Evolutionary conservation across 257 asterid species (phyloP).

Genomic region (Linaria vulgaris): DNA sequence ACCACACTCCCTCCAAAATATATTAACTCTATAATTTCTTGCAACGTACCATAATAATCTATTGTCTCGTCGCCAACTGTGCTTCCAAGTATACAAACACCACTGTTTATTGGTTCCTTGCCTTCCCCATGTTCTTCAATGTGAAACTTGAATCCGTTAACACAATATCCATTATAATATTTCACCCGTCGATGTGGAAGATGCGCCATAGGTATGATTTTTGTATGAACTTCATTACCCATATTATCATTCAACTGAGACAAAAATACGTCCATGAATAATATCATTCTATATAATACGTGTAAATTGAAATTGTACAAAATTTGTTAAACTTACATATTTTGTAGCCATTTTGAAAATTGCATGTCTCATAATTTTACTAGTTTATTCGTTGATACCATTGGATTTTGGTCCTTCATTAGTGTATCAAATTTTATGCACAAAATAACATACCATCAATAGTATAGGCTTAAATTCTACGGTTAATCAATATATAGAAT

Average conservation of each 20-base stretch:
- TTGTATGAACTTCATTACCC: too few species aligned
- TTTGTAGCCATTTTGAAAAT: not conserved
- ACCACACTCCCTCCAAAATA: too few species aligned
- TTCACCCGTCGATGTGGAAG: not conserved
- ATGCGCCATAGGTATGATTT: not conserved
- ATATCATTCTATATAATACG: too few species aligned
- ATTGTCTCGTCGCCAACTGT: too few species aligned
- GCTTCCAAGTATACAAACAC: constrained; percentile 6
- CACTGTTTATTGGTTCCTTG: not conserved
- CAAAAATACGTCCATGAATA: not conserved
- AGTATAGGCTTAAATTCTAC: too few species aligned
- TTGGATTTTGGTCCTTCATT: not conserved
- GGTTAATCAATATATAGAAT: not conserved
- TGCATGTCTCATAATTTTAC: not conserved
- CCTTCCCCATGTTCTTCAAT: not conserved
- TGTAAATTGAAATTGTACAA: too few species aligned
- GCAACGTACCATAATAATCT: too few species aligned
- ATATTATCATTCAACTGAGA: too few species aligned
- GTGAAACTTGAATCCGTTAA: constrained; percentile 6
- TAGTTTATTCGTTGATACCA: not conserved
- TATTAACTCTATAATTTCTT: too few species aligned
- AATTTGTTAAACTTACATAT: not conserved
- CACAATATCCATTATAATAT: not conserved
- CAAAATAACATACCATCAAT: not conserved
- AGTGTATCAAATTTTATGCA: not conserved